A percentile compares a stretch with the other conserved stretches of the same genome.
Evolutionary conservation across 371 early-diverging fungal genomes (phyloP).

Genomic region (Lichtheimia corymbifera): DNA sequence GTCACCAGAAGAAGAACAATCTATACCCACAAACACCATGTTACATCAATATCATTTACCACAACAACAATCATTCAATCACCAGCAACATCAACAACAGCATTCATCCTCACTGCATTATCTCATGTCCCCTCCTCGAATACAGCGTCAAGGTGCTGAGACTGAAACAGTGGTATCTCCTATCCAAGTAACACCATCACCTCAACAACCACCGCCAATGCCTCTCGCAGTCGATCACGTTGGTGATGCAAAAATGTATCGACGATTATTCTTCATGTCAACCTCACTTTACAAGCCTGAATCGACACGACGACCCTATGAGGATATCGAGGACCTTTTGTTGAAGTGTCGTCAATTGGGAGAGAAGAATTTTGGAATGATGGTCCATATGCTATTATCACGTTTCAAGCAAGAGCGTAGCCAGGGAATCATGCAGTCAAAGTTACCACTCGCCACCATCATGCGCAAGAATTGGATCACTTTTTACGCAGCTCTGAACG

Average conservation of each 20-base stretch:
- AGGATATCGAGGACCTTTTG: constrained; percentile 13
- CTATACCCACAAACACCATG: neutral
- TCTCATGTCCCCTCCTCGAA: neutral
- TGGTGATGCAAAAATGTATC: neutral
- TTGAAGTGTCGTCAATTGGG: constrained; percentile 12
- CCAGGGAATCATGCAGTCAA: no score
- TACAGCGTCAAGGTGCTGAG: neutral
- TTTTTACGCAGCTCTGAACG: constrained; percentile 1
- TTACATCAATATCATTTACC: neutral
- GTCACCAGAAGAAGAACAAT: constrained; percentile 14
- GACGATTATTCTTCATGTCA: constrained; percentile 5
- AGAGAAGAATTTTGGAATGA: constrained; percentile 16
- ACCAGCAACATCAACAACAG: neutral
- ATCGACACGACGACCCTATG: constrained; percentile 9
- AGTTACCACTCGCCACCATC: neutral
- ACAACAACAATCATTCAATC: neutral
- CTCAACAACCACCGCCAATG: neutral
- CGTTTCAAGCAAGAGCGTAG: constrained; percentile 13
- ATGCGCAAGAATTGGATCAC: neutral
- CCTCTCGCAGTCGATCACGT: neutral
- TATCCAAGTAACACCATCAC: no score
- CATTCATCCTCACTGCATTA: neutral
- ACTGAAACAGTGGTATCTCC: neutral
- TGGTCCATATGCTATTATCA: constrained; percentile 16
- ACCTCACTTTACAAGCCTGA: neutral